phyloP scores from a whole-genome alignment of 176 grass and related monocot species.

The Eragrostis curvula region DNA sequence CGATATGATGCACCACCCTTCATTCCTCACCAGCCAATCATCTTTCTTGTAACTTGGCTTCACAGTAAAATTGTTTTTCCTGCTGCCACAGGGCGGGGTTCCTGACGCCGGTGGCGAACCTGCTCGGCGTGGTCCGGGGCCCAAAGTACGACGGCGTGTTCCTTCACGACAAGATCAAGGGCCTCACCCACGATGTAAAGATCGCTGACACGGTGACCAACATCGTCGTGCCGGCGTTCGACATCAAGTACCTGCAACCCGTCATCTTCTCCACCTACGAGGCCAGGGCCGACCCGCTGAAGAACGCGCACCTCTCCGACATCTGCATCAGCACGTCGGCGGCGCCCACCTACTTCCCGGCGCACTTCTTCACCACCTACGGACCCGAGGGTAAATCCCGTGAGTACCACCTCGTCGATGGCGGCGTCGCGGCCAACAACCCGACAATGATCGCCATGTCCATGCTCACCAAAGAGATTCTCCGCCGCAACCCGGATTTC shows the following conservation, averaged over 20 bases:
- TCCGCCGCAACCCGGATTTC: constrained; percentile 42
- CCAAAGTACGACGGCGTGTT: constrained; percentile 73
- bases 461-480: constrained; percentile 49
- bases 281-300: constrained; percentile 31
- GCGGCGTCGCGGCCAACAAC: constrained; percentile 72
- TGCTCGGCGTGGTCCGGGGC: not conserved
- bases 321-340: constrained; percentile 83
- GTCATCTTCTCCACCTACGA: constrained; percentile 69
- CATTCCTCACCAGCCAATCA: too few relatives aligned
- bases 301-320: constrained; percentile 70
- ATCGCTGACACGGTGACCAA: constrained; percentile 61
- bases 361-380: constrained; percentile 48
- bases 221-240: constrained; percentile 64
- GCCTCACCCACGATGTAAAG: constrained; percentile 18
- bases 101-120: not conserved
- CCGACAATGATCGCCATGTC: constrained; percentile 58
- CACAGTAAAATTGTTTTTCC: too few relatives aligned
- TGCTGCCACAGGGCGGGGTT: not conserved
- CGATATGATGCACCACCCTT: too few relatives aligned
- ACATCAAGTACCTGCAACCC: constrained; percentile 62
- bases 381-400: not conserved
- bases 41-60: too few relatives aligned
- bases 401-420: constrained; percentile 67
- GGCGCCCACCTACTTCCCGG: constrained; percentile 70
- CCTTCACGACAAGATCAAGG: constrained; percentile 57